These are phyloP conservation scores for Penicillium canariense DNA, from an alignment of 495 filamentous ascomycete species.

Conservation along the genomic window DNA sequence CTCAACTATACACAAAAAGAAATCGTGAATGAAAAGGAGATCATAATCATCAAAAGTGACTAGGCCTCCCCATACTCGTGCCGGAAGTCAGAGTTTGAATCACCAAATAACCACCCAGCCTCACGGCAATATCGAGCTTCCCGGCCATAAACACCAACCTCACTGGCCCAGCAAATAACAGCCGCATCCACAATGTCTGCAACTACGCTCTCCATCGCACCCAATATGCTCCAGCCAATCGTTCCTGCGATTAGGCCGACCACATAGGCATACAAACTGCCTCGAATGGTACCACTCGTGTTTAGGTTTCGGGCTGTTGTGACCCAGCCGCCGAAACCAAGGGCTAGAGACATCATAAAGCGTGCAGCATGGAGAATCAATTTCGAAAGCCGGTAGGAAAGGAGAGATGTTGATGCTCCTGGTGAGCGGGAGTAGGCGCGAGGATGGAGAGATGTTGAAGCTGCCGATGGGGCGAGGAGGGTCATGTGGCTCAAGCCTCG, in stretches of 20 bases:
- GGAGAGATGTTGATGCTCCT: slow-evolving; percentile 40
- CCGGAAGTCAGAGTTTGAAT: slow-evolving; percentile 25
- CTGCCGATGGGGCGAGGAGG: slow-evolving; percentile 61
- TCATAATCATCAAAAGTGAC: slow-evolving; percentile 8
- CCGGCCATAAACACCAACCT: slow-evolving; percentile 63
- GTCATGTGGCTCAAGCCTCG: slow-evolving; percentile 73
- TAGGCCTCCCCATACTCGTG: slow-evolving; percentile 24
- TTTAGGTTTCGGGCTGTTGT: slow-evolving; percentile 73
- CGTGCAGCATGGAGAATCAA: slow-evolving; percentile 86
- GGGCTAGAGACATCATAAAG: slow-evolving; percentile 80
- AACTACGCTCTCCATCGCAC: slow-evolving; percentile 92
- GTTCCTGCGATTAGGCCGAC: slow-evolving; percentile 87
- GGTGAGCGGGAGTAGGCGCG: slow-evolving; percentile 40
- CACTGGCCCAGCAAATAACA: slow-evolving; percentile 91
- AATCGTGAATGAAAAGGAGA: not conserved
- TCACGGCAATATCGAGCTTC: slow-evolving; percentile 84
- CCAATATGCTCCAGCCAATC: slow-evolving; percentile 92
- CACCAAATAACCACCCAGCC: slow-evolving; percentile 78
- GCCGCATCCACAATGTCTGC: slow-evolving; percentile 89
- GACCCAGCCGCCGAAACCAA: slow-evolving; percentile 98
- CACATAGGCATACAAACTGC: slow-evolving; percentile 94
- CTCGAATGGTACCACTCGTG: slow-evolving; percentile 55
- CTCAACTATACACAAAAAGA: slow-evolving; percentile 6
- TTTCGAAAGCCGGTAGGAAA: slow-evolving; percentile 85
- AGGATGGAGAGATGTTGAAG: slow-evolving; percentile 54